Evolutionary conservation across 1,284 basidiomycete genomes (phyloP), one percentile per base, ranked within the genome.

Genomic region (Stereum hirsutum): DNA sequence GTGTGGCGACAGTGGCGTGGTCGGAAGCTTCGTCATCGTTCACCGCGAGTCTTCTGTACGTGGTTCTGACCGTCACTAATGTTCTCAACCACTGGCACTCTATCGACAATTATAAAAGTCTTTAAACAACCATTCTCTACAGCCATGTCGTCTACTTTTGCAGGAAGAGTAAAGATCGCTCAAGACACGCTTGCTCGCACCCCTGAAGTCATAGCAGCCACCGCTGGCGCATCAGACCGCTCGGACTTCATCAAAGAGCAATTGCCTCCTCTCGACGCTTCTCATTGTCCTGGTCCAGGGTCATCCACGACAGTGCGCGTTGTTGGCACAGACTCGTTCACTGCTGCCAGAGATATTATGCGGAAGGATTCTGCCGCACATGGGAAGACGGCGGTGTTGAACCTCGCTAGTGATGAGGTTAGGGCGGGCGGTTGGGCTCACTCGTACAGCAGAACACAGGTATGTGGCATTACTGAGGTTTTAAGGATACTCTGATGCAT

Each of bases 321-420:
- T 8, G 44, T 65, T 43, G 66, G 68, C 39, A 51, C 54, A 4
- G 69, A 70, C 48, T 51, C 69, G 2, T 69, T 67, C 48, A 58
- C 57, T 0, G 53, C 55, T 11, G 67, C 68, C 1, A 53, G 68
- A 11, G 43, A 56, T 10, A 52, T 68, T 25, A 52, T 69, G 23
- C 43, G 49, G 14, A 44, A 51, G 21, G 39, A 55, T 28, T 49
- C 52, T 24, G 19, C 19, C n/a, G n/a, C 28, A 11, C 12, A 15
- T 5, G 57, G 58, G 1, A 68, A 62, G 43, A 55, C 57, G 3
- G 58, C 65, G 5, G 65, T 70, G 2, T 54, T 70, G 24, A 70
- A 69, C 43, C 54, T 72, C 4, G 69, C 69, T 0, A 69, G 65
- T 41, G 68, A 70, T 47, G 50, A 55, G 28, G n/a, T 37, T 6